A percentile compares a stretch with the other conserved stretches of the same genome.
phyloP scores from a whole-genome alignment of 441 rosid species.

The Capsella rubella region DNA sequence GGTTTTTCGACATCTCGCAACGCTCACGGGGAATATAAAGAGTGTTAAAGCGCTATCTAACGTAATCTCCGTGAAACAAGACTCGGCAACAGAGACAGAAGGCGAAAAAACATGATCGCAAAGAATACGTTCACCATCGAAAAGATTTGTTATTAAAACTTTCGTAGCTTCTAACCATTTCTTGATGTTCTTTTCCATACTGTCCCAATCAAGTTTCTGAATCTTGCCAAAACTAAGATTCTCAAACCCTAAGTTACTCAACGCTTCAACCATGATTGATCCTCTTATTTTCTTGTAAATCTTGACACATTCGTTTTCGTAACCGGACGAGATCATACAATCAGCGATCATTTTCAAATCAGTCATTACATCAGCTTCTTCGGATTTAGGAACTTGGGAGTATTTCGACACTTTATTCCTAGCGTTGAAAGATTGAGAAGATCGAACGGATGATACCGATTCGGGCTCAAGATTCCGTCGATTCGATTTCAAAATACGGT shows the following conservation, averaged over 20 bases:
- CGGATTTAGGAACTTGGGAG: slow-evolving; percentile 47
- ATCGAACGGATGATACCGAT: slow-evolving; percentile 61
- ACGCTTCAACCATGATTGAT: slow-evolving; percentile 69
- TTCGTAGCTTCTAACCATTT: slow-evolving; percentile 64
- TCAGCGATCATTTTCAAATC: slow-evolving; percentile 79
- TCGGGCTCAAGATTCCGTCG: slow-evolving; percentile 54
- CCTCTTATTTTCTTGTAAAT: slow-evolving; percentile 61
- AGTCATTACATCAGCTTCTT: slow-evolving; percentile 56
- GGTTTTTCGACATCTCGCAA: slow-evolving; percentile 62
- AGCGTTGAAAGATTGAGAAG: slow-evolving; percentile 51
- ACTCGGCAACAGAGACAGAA: slow-evolving; percentile 53
- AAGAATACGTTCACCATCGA: slow-evolving; percentile 66
- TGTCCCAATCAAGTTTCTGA: slow-evolving; percentile 76
- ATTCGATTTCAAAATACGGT: slow-evolving; percentile 57
- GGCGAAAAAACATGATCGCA: slow-evolving; percentile 71
- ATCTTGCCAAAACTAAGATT: slow-evolving; percentile 46
- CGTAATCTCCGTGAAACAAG: slow-evolving; percentile 72
- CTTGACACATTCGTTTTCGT: slow-evolving; percentile 66
- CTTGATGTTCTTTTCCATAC: slow-evolving; percentile 61
- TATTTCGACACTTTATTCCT: slow-evolving; percentile 42
- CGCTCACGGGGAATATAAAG: slow-evolving; percentile 71
- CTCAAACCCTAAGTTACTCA: slow-evolving; percentile 65
- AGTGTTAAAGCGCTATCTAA: slow-evolving; percentile 65
- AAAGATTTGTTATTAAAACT: slow-evolving; percentile 54
- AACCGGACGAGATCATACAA: slow-evolving; percentile 78